Base-by-base conservation (phyloP, 306 rosid genomes). In the Vigna unguiculata region DNA sequence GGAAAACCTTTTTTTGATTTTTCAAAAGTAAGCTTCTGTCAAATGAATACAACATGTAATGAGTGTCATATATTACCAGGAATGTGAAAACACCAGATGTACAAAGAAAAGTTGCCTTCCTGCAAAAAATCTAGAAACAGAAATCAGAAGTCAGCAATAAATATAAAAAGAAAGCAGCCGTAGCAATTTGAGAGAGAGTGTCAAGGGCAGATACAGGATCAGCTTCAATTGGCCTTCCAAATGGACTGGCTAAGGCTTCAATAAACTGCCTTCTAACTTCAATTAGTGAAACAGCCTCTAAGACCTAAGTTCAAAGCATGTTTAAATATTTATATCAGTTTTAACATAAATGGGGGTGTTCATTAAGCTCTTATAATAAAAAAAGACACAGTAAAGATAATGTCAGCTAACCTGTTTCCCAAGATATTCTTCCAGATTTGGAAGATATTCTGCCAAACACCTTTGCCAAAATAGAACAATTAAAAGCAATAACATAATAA, bases 371-470 rank as follows among this genome's bases (percentile, higher is more conserved):
- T 21, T 14, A 9, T 36, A 62, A 34, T 5, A 53, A 9, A 30
- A 81, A 68, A 36, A 60, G 38, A 77, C 72, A 34, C 53, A 13
- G 22, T 59, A 59, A 32, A 16, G 43, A 60, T 32, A 38, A 75
- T 59, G 57, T 71, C 67, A 74, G 79, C 89, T 68, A 64, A 96
- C 99, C 98, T 96, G 98, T 84, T 91, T 91, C 87, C 76, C 90
- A 65, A 96, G 92, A 79, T 84, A 81, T 87, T 96, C 98, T 87
- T 96, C 99, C 21, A 96, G 82, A 82, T 91, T 90, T 59, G 85
- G 85, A 65, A 96, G 96, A 81, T 91, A 96, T 87, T 96, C 85
- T 47, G 97, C 99, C 91, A 93, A 84, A 85, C 99, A 96, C 99
- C 99, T 92, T 65, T 34, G 59, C 24, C 24, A 63, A 78, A 75